Percentiles rank a stretch among this genome's conserved stretches.
phyloP scores from a whole-genome alignment of 768 basidiomycete species.

The Suillus ampliporus region DNA sequence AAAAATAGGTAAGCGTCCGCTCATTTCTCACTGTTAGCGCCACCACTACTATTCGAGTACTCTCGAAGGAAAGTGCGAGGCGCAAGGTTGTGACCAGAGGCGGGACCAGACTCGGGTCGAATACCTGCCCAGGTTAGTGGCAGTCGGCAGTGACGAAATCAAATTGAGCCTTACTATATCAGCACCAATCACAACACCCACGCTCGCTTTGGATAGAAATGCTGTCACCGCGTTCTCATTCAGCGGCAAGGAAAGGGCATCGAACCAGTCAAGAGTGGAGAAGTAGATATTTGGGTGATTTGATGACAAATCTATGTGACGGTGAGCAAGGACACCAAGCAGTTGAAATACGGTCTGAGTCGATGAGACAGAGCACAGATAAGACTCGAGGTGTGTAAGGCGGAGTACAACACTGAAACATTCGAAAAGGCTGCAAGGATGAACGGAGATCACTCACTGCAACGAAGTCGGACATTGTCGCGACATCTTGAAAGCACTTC shows the following conservation, averaged over 20 bases:
- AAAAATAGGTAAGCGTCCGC: slow-evolving; percentile 54
- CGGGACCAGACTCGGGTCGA: slow-evolving; percentile 66
- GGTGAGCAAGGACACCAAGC: slow-evolving; percentile 2
- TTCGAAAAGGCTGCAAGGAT: not conserved
- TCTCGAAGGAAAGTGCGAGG: slow-evolving; percentile 32
- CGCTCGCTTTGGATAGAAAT: slow-evolving; percentile 47
- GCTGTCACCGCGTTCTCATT: slow-evolving; percentile 24
- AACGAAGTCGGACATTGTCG: slow-evolving; percentile 62
- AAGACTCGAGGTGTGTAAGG: not conserved
- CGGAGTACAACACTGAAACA: not conserved
- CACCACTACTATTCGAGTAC: slow-evolving; percentile 33
- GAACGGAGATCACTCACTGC: slow-evolving; percentile 57
- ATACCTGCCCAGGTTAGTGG: slow-evolving; percentile 53
- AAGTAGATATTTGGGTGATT: slow-evolving; percentile 51
- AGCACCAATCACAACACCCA: slow-evolving; percentile 72
- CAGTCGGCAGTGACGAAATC: no score
- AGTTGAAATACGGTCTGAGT: not conserved
- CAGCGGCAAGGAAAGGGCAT: slow-evolving; percentile 49
- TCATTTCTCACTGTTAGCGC: slow-evolving; percentile 60
- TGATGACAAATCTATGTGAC: slow-evolving; percentile 57
- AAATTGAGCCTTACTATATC: slow-evolving; percentile 54
- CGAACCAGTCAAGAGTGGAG: slow-evolving; percentile 67
- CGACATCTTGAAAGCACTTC: slow-evolving; percentile 65
- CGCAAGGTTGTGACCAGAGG: slow-evolving; percentile 56
- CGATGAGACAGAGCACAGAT: not conserved